Conservation (phyloP, 208 protist species). For the Giardia muris region DNA sequence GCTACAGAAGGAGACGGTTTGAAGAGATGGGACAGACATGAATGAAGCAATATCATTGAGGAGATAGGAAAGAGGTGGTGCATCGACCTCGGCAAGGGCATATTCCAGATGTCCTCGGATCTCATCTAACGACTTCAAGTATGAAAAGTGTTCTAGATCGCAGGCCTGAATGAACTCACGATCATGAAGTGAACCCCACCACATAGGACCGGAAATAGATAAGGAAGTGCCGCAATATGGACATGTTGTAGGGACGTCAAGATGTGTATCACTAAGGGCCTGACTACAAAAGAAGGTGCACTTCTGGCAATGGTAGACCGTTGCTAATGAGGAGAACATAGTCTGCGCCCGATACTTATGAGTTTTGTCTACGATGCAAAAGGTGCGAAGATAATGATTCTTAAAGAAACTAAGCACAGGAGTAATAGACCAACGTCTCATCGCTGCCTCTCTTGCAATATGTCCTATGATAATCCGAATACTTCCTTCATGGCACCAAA, state of each 20-base stretch:
- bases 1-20: neutral
- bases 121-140: neutral
- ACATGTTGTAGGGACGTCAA: neutral
- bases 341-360: neutral
- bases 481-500: slow-evolving; percentile 30
- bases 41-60: neutral
- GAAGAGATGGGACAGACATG: neutral
- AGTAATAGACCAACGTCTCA: neutral
- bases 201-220: neutral
- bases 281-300: neutral
- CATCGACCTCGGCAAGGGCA: neutral
- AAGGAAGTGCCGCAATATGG: neutral
- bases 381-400: slow-evolving; percentile 30
- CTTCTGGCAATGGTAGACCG: neutral
- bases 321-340: neutral
- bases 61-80: neutral
- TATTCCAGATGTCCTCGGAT: neutral
- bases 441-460: neutral
- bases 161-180: neutral
- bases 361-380: slow-evolving; percentile 11
- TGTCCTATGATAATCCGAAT: slow-evolving; percentile 17
- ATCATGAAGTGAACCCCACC: neutral
- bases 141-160: neutral
- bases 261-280: neutral
- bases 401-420: slow-evolving; percentile 26